Conservation (phyloP, 148 eudicot species). For the Vaccinium macrocarpon region DNA sequence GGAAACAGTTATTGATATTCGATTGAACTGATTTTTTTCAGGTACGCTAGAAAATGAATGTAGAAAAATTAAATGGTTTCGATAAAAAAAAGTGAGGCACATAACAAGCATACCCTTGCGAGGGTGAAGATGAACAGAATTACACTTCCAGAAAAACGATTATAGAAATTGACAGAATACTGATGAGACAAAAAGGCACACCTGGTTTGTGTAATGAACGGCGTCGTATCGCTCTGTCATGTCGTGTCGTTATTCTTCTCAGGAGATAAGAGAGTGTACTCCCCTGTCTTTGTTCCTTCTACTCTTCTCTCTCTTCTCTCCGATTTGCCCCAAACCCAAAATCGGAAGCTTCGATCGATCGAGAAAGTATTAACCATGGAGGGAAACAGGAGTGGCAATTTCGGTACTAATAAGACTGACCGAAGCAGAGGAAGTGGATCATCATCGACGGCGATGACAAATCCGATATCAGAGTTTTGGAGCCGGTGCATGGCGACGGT, state of each 20-base stretch:
- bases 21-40: too few relatives aligned
- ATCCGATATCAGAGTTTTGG: background rate
- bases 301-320: background rate
- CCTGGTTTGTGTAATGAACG: background rate
- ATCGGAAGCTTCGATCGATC: background rate
- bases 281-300: background rate
- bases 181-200: too few relatives aligned
- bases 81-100: too few relatives aligned
- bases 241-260: background rate
- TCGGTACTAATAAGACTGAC: background rate
- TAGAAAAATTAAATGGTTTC: too few relatives aligned
- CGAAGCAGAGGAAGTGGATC: background rate
- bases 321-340: background rate
- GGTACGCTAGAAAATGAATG: too few relatives aligned
- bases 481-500: constrained; percentile 9
- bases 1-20: too few relatives aligned
- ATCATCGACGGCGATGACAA: background rate
- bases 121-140: too few relatives aligned
- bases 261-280: background rate
- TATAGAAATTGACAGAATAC: too few relatives aligned
- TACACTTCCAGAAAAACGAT: too few relatives aligned
- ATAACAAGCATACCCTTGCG: too few relatives aligned
- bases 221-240: background rate
- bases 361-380: background rate
- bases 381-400: background rate